Conservation (phyloP, 192 early-diverging fungal species). For the Coemansia sp. region DNA sequence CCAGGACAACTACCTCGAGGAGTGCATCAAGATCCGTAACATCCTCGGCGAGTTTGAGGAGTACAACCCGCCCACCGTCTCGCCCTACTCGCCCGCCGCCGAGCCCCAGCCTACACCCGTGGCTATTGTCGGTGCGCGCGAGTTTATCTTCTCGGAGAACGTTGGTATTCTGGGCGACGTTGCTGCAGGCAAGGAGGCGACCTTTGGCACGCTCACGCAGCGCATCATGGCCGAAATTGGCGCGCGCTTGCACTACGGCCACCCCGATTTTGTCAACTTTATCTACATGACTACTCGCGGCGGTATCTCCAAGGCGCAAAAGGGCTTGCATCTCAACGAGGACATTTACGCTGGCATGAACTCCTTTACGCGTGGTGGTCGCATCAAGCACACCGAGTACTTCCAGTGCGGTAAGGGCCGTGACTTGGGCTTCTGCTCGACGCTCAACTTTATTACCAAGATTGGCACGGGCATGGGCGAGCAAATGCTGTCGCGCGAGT, state of each 20-base stretch:
- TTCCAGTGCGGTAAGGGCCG: slow-evolving; percentile 91
- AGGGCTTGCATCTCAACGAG: slow-evolving; percentile 88
- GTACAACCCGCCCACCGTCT: slow-evolving; percentile 64
- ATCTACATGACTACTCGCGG: slow-evolving; percentile 87
- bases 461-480: slow-evolving; percentile 93
- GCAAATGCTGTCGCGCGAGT: slow-evolving; percentile 91
- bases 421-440: slow-evolving; percentile 86
- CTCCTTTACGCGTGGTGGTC: slow-evolving; percentile 80
- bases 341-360: slow-evolving; percentile 94
- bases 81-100: slow-evolving; percentile 70
- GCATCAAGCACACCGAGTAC: slow-evolving; percentile 90
- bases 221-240: slow-evolving; percentile 86
- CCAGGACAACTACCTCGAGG: slow-evolving; percentile 93
- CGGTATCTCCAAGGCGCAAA: slow-evolving; percentile 87
- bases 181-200: slow-evolving; percentile 88
- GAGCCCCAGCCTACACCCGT: slow-evolving; percentile 68
- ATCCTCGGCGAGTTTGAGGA: slow-evolving; percentile 86
- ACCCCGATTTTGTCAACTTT: slow-evolving; percentile 89
- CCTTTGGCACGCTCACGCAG: slow-evolving; percentile 84
- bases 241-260: slow-evolving; percentile 83
- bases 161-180: slow-evolving; percentile 84
- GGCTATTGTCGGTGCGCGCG: slow-evolving; percentile 84
- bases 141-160: slow-evolving; percentile 87
- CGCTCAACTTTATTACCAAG: slow-evolving; percentile 89
- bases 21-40: slow-evolving; percentile 85